Percentiles rank a stretch among this genome's conserved stretches.
phyloP scores from a whole-genome alignment of 345 rosid genomes.

The Acer negundo region DNA sequence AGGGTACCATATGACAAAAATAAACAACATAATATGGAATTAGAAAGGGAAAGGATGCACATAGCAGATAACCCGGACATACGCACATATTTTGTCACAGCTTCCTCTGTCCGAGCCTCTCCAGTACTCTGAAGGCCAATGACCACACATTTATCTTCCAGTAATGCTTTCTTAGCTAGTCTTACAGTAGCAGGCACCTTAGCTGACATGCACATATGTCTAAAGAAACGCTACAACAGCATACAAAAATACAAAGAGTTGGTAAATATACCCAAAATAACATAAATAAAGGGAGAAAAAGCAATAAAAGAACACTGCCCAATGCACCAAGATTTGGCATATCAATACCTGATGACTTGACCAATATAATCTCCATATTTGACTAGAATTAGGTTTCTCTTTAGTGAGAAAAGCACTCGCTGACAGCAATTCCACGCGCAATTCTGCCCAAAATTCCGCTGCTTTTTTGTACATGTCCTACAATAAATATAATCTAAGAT shows the following conservation, averaged over 20 bases:
- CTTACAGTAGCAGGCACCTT: constrained; percentile 94
- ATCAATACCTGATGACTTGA: constrained; percentile 90
- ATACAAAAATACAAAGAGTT: constrained; percentile 16
- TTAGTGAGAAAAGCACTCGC: constrained; percentile 75
- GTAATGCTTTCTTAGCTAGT: constrained; percentile 80
- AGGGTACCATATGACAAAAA: constrained; percentile 16
- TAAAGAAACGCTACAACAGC: constrained; percentile 86
- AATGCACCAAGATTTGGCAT: constrained; percentile 14
- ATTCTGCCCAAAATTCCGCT: constrained; percentile 98
- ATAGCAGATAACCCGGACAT: constrained; percentile 18
- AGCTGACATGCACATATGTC: constrained; percentile 98
- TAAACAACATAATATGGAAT: constrained; percentile 12
- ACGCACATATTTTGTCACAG: constrained; percentile 94
- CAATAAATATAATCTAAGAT: constrained; percentile 16
- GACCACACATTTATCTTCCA: constrained; percentile 83
- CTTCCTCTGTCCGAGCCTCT: constrained; percentile 99
- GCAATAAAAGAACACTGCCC: not conserved
- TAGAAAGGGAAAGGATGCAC: constrained; percentile 16
- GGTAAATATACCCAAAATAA: not conserved
- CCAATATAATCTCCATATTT: constrained; percentile 98
- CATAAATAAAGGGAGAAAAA: not conserved
- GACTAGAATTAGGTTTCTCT: constrained; percentile 88
- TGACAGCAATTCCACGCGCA: constrained; percentile 90
- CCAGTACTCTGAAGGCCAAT: constrained; percentile 99
- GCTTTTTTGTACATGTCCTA: constrained; percentile 93